These are phyloP conservation scores for Fusarium bactridioides DNA, from an alignment of 2,329 filamentous ascomycete genomes.

Conservation along the genomic window DNA sequence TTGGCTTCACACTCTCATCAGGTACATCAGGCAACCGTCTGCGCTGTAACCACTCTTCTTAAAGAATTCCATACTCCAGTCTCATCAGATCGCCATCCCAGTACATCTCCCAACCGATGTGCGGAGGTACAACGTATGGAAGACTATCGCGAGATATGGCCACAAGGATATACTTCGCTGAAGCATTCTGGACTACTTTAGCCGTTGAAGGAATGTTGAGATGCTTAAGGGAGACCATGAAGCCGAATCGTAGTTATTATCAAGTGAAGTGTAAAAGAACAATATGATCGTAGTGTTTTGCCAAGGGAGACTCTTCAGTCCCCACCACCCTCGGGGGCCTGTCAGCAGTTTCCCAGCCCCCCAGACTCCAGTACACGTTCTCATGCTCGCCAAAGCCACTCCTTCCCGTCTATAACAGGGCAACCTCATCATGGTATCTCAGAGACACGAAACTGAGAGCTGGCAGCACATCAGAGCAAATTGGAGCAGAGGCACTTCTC, in stretches of 20 bases:
- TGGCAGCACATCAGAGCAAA: neutral
- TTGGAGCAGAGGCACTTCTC: neutral
- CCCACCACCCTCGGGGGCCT: neutral
- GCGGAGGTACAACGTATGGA: neutral
- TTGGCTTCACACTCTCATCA: neutral
- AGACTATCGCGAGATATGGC: conserved; percentile 10
- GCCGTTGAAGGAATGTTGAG: neutral
- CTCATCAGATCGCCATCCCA: conserved; percentile 2
- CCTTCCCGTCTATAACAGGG: too few species aligned
- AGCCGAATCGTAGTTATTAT: neutral
- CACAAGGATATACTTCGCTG: neutral
- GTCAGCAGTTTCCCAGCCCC: neutral
- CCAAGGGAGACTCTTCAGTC: accelerated
- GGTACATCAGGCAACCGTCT: neutral
- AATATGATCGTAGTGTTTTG: accelerated
- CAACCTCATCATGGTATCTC: neutral
- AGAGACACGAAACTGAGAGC: neutral
- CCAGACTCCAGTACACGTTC: neutral
- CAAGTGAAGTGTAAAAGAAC: accelerated
- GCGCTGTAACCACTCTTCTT: neutral
- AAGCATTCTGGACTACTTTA: accelerated
- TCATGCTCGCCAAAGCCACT: neutral
- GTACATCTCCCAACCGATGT: conserved; percentile 2
- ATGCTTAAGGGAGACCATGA: conserved; percentile 1
- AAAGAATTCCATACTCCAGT: neutral